A percentile compares a stretch with the other conserved stretches of the same genome.
Conservation (phyloP, 768 basidiomycete genomes). For the Punctularia strigosozonata region DNA sequence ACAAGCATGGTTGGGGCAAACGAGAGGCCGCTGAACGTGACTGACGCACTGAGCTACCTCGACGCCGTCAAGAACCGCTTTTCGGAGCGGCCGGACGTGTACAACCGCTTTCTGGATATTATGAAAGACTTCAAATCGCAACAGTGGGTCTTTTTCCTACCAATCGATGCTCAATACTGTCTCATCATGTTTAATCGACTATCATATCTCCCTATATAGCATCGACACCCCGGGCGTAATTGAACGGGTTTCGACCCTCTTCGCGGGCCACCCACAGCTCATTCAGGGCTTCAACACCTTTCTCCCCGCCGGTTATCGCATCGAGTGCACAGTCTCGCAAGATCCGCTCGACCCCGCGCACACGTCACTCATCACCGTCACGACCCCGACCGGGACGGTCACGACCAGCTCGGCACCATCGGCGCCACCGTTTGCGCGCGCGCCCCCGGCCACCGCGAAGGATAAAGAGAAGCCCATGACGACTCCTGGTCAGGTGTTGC, state of each 20-base stretch:
- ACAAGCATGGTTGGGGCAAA: too few relatives aligned
- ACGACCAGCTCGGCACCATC: background rate
- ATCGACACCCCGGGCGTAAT: conserved; percentile 39
- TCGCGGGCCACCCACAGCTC: conserved; percentile 30
- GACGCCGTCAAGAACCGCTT: conserved; percentile 57
- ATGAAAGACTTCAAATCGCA: conserved; percentile 55
- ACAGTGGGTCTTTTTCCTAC: background rate
- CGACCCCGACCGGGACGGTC: background rate
- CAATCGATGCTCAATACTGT: background rate
- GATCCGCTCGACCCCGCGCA: too few relatives aligned
- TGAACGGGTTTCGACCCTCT: conserved; percentile 34
- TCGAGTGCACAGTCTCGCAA: conserved; percentile 4
- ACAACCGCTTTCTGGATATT: conserved; percentile 53
- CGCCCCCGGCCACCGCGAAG: too few relatives aligned
- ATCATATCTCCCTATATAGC: conserved; percentile 12
- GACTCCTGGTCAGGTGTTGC: too few relatives aligned
- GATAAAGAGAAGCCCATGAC: too few relatives aligned
- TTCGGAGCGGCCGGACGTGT: conserved; percentile 45
- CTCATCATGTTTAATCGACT: background rate
- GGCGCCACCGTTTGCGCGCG: too few relatives aligned
- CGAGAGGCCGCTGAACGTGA: conserved; percentile 43
- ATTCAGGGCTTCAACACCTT: conserved; percentile 41
- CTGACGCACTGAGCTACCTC: conserved; percentile 50
- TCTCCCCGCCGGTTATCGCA: conserved; percentile 32
- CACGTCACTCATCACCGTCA: background rate